Base-by-base conservation (phyloP, 768 basidiomycete genomes). In the Infundibulicybe gibba region DNA sequence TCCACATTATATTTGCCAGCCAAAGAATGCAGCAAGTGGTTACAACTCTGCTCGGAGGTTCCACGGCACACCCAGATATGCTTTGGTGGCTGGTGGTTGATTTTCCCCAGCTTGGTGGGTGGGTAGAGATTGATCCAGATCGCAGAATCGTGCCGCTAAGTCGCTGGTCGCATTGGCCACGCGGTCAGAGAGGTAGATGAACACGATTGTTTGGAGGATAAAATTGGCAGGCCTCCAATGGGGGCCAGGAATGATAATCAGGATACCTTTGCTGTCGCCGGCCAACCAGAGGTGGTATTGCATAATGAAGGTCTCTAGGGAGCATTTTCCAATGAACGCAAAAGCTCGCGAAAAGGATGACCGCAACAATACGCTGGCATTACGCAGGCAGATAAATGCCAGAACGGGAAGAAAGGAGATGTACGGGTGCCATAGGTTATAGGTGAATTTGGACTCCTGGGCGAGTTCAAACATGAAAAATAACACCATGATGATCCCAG, bases 221-320 rank as follows among this genome's bases (percentile, higher is more conserved):
- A 93, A 79, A 64, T 94, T 97, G 55, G 88, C 40, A n/a, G 81
- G 75, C 20, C 92, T 77, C 77, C 84, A 87, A 38, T 61, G 64
- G 1, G 80, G 81, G 12, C 88, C 86, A 0, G 90, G 90, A 38
- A 94, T 68, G 42, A 94, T 76, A 41, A 92, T 65, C 17, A 95
- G 74, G 48, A 94, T 73, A 14, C 88, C 87, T 61, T 87, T 87
- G 30, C 85, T 90, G 56, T 93, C 90, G 3, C 76, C 87, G 0
- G 87, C 91, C 31, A 93, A 72, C 89, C 89, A 93, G 38, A 90
- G 67, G 56, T 90, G 91, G 62, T 84, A 94, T 60, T 95, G 92
- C 48, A 94, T 79, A 58, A 94, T 87, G 63, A 94, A 97, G 0
- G 91, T 87, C 66, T 97, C 93, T 45, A 95, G 75, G 4, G 91